Evolutionary conservation across 768 basidiomycete species (phyloP), one percentile per base, ranked within the genome.

Genomic region (Lanmaoa rubissima): DNA sequence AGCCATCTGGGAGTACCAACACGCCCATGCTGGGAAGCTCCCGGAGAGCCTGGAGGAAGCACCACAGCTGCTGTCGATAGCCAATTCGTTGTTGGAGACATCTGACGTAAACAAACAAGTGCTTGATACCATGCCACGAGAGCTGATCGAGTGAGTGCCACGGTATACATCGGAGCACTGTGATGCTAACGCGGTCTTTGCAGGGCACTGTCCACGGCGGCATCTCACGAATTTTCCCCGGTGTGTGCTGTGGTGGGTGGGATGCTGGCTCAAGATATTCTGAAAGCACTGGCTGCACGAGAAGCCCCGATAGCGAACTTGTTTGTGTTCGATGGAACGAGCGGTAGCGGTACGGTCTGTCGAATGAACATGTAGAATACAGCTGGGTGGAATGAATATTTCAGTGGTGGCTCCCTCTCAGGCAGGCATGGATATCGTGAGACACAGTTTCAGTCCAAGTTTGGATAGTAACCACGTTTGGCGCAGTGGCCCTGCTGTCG

Each of bases 241-340:
- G 87, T 94, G 1, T 92, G 94, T 69, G 97, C 97, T 1, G 90
- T 99, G 36, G 80, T 99, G 39, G 97, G 97, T 28, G 97, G 97
- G 24, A 83, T 98, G 75, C 76, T 98, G 14, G 95, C 87, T 1
- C 97, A 98, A 71, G 97, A 99, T 69, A 88, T 98, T 50, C 78
- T 99, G 40, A 94, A 97, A 70, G 85, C 92, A 0, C 79, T 98
- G 39, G 90, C 88, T 53, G 92, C 88, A 54, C 87, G 93, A 49
- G 97, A 98, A 65, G 84, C 90, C 28, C 96, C 96, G 5, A 88
- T 97, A 60, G 89, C 90, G 50, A 99, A 99, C 71, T 87, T 97
- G 59, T 87, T 95, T 60, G 79, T 85, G 5, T 94, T 96, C 58
- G 92, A 98, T 72, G 92, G 93, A 11, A 83, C 78, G 61, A 87